Evolutionary conservation across 257 asterid genomes (phyloP).

Genomic region (Henckelia pumila): DNA sequence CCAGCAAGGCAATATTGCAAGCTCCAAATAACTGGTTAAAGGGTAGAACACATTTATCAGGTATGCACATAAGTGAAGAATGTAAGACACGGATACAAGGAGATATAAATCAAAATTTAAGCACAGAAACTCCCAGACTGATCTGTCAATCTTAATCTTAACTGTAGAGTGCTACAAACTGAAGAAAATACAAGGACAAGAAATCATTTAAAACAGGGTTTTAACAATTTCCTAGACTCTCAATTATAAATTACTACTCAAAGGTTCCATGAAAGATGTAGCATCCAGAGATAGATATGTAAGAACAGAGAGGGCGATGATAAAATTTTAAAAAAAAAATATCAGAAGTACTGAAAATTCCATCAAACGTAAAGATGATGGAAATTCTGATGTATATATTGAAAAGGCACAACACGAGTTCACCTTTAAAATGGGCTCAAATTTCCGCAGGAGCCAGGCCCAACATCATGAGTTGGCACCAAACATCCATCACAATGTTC

Average conservation of each 20-base stretch:
- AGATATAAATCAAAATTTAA: neutral
- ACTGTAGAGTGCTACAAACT: conserved; percentile 12
- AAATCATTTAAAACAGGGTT: neutral
- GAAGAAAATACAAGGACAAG: neutral
- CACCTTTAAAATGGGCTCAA: conserved; percentile 12
- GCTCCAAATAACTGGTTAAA: conserved; percentile 73
- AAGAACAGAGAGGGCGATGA: conserved; percentile 12
- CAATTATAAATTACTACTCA: conserved; percentile 12
- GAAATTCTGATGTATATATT: neutral
- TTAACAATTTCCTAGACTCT: conserved; percentile 8
- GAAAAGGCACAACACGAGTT: neutral
- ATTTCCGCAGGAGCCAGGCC: neutral
- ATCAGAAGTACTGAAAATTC: neutral
- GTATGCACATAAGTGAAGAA: conserved; percentile 18
- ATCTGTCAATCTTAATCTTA: conserved; percentile 11
- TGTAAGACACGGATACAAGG: neutral
- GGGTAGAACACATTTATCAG: conserved; percentile 22
- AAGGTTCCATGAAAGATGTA: conserved; percentile 9
- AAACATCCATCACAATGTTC: conserved; percentile 1
- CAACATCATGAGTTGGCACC: neutral
- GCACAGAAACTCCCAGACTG: conserved; percentile 17
- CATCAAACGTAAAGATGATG: conserved; percentile 4
- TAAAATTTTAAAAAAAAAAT: neutral
- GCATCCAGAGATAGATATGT: conserved; percentile 22
- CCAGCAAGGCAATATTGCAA: conserved; percentile 78